Conservation (phyloP, 1,284 basidiomycete species). For the Puccinia polysora region DNA sequence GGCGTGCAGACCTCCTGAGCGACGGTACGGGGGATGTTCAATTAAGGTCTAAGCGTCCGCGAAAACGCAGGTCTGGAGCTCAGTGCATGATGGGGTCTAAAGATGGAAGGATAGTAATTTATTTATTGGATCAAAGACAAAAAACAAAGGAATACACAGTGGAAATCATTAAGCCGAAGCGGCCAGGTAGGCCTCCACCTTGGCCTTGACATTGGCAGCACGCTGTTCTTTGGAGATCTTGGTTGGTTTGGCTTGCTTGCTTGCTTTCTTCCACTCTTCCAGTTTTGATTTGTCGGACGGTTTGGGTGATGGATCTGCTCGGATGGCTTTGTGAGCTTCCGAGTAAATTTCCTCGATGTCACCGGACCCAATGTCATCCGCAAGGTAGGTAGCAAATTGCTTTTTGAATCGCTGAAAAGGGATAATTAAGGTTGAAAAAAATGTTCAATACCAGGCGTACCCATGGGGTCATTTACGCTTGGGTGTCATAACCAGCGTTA, state of each 20-base stretch:
- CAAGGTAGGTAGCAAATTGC: constrained; percentile 92
- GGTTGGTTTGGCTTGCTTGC: constrained; percentile 65
- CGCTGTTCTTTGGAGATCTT: constrained; percentile 77
- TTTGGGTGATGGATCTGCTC: constrained; percentile 87
- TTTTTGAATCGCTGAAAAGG: constrained; percentile 71
- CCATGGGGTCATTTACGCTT: no score
- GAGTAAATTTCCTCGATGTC: constrained; percentile 84
- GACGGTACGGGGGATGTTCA: no score
- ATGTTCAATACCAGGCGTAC: background rate
- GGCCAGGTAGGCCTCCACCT: constrained; percentile 16
- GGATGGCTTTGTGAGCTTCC: constrained; percentile 65
- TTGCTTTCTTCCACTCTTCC: constrained; percentile 86
- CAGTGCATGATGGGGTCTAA: no score
- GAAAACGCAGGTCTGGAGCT: no score
- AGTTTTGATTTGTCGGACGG: constrained; percentile 73
- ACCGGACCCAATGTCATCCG: constrained; percentile 88
- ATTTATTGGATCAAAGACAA: no score
- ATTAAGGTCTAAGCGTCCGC: no score
- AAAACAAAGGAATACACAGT: no score
- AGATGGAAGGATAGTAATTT: no score
- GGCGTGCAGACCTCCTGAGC: no score
- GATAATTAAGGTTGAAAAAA: background rate
- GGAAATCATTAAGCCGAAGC: constrained; percentile 20
- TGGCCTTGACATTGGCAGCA: constrained; percentile 30
- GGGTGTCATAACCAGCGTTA: no score